phyloP scores from a whole-genome alignment of 495 filamentous ascomycete genomes.

The Chlorociboria aeruginascens region DNA sequence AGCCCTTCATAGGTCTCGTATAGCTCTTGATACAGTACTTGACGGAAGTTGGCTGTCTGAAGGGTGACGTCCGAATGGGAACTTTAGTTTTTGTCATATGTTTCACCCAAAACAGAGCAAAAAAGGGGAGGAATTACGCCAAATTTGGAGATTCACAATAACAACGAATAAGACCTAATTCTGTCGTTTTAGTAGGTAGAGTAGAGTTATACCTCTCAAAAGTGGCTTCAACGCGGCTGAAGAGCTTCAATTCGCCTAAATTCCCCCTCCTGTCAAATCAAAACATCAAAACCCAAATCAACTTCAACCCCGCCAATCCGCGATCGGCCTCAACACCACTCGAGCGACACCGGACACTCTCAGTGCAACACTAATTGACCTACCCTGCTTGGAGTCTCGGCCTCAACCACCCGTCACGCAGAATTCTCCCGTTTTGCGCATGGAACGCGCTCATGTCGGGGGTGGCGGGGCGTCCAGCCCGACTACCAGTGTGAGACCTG shows the following conservation, averaged over 20 bases:
- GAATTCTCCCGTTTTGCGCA: slow-evolving; percentile 3
- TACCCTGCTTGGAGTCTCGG: slow-evolving; percentile 4
- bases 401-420: slow-evolving; percentile 2
- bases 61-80: no score
- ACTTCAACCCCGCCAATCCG: slow-evolving; percentile 5
- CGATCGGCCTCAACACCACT: slow-evolving; percentile 3
- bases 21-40: no score
- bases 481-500: slow-evolving; percentile 13
- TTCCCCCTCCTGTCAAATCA: background rate
- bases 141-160: no score
- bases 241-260: background rate
- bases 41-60: no score
- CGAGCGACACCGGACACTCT: slow-evolving; percentile 18
- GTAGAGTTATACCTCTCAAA: no score
- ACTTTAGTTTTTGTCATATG: no score
- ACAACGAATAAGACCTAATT: no score
- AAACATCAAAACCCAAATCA: background rate
- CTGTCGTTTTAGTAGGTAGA: no score
- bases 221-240: no score
- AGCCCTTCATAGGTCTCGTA: no score
- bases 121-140: no score
- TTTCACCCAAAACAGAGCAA: no score
- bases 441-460: slow-evolving; percentile 7
- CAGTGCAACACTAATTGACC: slow-evolving; percentile 8
- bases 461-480: slow-evolving; percentile 17